A percentile compares a stretch with the other conserved stretches of the same genome.
Evolutionary conservation across 164 flowering plant genomes (phyloP).

Genomic region (Dillenia suffruticosa): DNA sequence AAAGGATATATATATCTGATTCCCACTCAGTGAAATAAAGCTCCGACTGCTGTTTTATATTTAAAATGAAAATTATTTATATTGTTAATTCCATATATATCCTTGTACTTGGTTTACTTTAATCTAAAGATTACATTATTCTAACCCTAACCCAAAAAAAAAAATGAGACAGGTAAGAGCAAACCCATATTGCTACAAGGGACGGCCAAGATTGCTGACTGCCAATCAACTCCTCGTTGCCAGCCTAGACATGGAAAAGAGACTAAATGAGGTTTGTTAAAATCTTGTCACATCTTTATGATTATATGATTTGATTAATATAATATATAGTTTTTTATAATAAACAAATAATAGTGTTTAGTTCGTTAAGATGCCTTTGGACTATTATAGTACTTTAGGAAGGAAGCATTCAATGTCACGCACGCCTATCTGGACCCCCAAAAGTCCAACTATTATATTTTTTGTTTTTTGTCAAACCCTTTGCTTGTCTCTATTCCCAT

Average conservation of each 20-base stretch:
- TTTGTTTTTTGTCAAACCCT: too few relatives aligned
- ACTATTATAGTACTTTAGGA: too few relatives aligned
- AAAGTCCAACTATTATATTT: too few relatives aligned
- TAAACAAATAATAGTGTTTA: background rate
- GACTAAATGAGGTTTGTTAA: slow-evolving; percentile 51
- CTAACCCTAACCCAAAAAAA: too few relatives aligned
- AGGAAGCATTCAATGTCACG: too few relatives aligned
- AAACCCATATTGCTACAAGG: slow-evolving; percentile 79
- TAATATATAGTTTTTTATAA: background rate
- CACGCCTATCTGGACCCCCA: too few relatives aligned
- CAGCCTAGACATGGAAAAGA: slow-evolving; percentile 57
- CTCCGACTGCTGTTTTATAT: too few relatives aligned
- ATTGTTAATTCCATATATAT: background rate
- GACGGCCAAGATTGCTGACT: slow-evolving; percentile 69
- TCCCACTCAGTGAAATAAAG: too few relatives aligned
- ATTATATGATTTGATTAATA: background rate
- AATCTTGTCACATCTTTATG: background rate
- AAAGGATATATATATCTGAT: too few relatives aligned
- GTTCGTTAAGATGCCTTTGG: too few relatives aligned
- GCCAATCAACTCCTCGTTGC: slow-evolving; percentile 50
- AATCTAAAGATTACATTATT: background rate
- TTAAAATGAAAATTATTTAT: background rate
- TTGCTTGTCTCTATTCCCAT: too few relatives aligned
- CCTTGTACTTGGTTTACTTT: background rate
- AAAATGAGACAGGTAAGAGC: slow-evolving; percentile 39